Evolutionary conservation across 371 early-diverging fungal genomes (phyloP), one percentile per base, ranked within the genome.

Genomic region (Syncephalastrum racemosum): DNA sequence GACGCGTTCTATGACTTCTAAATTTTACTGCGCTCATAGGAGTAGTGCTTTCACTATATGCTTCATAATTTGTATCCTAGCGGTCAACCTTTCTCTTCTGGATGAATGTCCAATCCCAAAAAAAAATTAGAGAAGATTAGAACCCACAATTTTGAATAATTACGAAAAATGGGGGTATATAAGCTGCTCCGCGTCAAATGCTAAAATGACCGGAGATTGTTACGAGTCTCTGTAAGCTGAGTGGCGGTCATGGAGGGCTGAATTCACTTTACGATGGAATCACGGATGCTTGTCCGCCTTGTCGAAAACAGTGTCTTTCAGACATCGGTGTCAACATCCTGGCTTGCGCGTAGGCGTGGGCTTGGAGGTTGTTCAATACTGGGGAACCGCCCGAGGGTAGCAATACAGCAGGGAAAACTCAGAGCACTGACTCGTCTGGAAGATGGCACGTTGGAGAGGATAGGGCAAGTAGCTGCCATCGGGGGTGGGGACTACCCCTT

Each of bases 331-430:
- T 80, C 75, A 73, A 75, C 68, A 77, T 77, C 73, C 77, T 62
- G 60, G 66, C 52, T 47, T 64, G 58, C 46, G 62, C 72, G 75
- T 54, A 77, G 54, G 72, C 67, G 54, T 51, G 67, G 62, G 50
- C 40, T 59, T 46, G 75, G 75, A 71, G 75, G 80, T 77, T 80
- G 71, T 72, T 75, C 67, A 80, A 77, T 77, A 77, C 68, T 70
- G 68, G 67, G 71, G 80, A 52, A 75, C 36, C 27, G 80, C 80
- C 80, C 80, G 73, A 80, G 80, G 75, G 75, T 77, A 77, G 80
- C 64, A 80, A 80, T 77, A 77, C 75, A 80, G 77, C 80, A 80
- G 80, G 80, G 80, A 80, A 80, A 80, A 80, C 80, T 61, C 53
- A 73, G 68, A 80, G 80, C 75, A 80, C 67, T 66, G 64, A 68